These are phyloP conservation scores for Leucocoprinus birnbaumii DNA, from an alignment of 768 basidiomycete species.

Conservation along the genomic window DNA sequence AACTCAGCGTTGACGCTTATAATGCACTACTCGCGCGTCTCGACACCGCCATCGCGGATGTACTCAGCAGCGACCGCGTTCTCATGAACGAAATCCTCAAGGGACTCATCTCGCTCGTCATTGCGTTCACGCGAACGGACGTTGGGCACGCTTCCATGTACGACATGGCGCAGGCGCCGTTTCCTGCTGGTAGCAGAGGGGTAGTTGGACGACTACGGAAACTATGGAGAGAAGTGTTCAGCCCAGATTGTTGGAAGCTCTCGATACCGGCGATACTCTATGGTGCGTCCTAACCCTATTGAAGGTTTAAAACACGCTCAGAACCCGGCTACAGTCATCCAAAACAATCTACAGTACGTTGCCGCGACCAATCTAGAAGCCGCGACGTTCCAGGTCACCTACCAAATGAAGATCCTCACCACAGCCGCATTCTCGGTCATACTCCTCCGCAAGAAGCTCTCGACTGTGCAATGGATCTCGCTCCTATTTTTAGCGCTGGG, in stretches of 20 bases:
- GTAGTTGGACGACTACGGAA: slow-evolving; percentile 32
- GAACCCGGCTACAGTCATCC: slow-evolving; percentile 49
- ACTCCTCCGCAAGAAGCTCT: slow-evolving; percentile 74
- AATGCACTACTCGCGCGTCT: slow-evolving; percentile 95
- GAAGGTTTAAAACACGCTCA: neutral
- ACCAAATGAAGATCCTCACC: slow-evolving; percentile 97
- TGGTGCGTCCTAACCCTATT: slow-evolving; percentile 30
- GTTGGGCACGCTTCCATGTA: slow-evolving; percentile 18
- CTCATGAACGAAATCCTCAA: slow-evolving; percentile 94
- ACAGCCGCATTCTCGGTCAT: slow-evolving; percentile 88
- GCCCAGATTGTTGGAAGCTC: slow-evolving; percentile 94
- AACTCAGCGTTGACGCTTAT: slow-evolving; percentile 89
- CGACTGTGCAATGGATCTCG: slow-evolving; percentile 77
- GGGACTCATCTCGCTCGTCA: slow-evolving; percentile 79
- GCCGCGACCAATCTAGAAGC: slow-evolving; percentile 92
- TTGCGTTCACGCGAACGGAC: slow-evolving; percentile 74
- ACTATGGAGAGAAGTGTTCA: slow-evolving; percentile 71
- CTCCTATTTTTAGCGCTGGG: slow-evolving; percentile 84
- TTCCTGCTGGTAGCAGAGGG: slow-evolving; percentile 15
- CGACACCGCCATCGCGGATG: slow-evolving; percentile 65
- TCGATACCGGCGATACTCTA: slow-evolving; percentile 97
- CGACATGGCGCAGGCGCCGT: slow-evolving; percentile 29
- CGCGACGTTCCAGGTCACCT: slow-evolving; percentile 95
- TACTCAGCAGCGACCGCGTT: slow-evolving; percentile 94
- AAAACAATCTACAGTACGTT: slow-evolving; percentile 95